Base-by-base conservation (phyloP, 208 protist genomes). In the Histomonas meleagridis region DNA sequence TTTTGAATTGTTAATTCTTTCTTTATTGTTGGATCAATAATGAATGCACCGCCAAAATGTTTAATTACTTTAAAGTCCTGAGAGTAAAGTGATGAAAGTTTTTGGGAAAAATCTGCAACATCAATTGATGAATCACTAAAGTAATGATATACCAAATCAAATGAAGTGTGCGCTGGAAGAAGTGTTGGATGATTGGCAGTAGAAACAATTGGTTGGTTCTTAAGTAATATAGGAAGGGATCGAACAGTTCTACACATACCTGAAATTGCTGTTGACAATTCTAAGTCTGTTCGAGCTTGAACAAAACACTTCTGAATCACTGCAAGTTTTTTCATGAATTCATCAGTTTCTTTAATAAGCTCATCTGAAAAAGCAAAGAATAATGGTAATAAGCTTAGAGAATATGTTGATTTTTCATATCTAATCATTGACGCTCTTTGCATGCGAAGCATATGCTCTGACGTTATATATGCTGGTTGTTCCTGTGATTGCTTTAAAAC, bases 61-160 rank as follows among this genome's bases (percentile, higher is more conserved):
- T 40, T 40, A 43, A 40, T 5, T 18, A 86, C 28, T 86, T 86
- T 28, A 43, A 43, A 55, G 14, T 86, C 55, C 0, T 51, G 40
- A 5, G 23, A 26, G 23, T 26, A 38, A 0, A 40, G 40, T n/a
- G 51, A 18, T 40, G 46, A 16, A 51, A 86, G 46, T 28, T 86
- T 86, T 51, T 51, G 43, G 0, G 46, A 7, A 49, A 86, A 86
- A 10, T 79, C 38, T n/a, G 51, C 46, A 32, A 28, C 40, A 32
- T 86, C 76, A 10, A 55, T 32, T 5, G 51, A 26, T 16, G 51
- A 32, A 57, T 86, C 76, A n/a, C n/a, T 21, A n/a, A 86, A 86
- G 46, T 32, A 86, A 86, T 86, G 76, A 57, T 86, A 86, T n/a
- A 86, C 46, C 3, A 86, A 35, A 55, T 86, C 76, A n/a, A 57